Evolutionary conservation across 2,329 filamentous ascomycete species (phyloP), one percentile per base, ranked within the genome.

Genomic region (Phyllosticta paracitricarpa): DNA sequence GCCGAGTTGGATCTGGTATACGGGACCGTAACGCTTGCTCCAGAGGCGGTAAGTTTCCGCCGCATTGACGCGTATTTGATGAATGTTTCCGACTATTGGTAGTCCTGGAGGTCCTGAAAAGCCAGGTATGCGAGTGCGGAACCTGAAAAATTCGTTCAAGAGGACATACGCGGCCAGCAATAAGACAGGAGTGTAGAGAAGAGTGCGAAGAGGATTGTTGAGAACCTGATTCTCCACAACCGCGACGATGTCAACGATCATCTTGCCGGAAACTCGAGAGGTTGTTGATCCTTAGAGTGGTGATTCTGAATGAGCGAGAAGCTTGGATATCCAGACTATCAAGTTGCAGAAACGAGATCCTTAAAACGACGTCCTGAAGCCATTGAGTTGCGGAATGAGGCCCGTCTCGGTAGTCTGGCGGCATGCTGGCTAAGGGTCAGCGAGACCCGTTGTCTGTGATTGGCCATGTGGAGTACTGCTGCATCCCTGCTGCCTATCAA

Each of bases 1-100:
- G 19, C 76, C 76, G 1, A 78, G 69, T 63, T 77, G 74, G n/a
- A 78, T 77, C 64, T 78, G 76, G 55, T 77, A 78, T 9, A 78
- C 74, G 0, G 72, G 69, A 14, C 76, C 76, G 63, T 75, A 76
- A 12, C 65, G 69, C 63, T 72, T 71, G 53, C 73, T 69, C 76
- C 76, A 78, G 60, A 75, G 65, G 9, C 75, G 71, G 61, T 78
- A 78, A 62, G 74, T 74, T 56, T 77, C 74, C 2, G 75, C 71
- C 0, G 75, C 74, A 52, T 77, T 76, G 66, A 70, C 71, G 28
- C 72, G 75, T 62, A 78, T 77, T 51, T 75, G 69, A 5, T 73
- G 71, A 28, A 77, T 75, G 62, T 77, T 77, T 14, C 76, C 76
- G 8, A 78, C 71, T 14, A 77, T 61, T 0, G 73, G 74, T 65